phyloP scores from a whole-genome alignment of 495 filamentous ascomycete genomes.

The Annulohypoxylon moriforme region DNA sequence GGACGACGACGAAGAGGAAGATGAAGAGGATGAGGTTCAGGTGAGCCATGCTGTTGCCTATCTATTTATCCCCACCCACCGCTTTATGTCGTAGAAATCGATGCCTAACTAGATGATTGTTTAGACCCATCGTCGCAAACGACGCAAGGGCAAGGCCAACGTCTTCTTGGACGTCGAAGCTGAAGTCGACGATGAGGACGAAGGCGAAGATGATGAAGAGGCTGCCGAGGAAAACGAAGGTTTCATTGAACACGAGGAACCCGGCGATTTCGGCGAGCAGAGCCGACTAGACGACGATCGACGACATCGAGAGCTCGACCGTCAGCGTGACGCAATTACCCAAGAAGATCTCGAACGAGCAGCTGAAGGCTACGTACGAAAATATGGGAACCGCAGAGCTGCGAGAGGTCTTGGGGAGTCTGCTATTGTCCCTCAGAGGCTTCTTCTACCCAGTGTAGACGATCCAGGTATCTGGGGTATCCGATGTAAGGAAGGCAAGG shows the following conservation, averaged over 20 bases:
- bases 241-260: constrained; percentile 89
- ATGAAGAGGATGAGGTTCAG: constrained; percentile 69
- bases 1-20: constrained; percentile 63
- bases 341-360: constrained; percentile 94
- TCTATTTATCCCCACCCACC: constrained; percentile 1
- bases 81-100: constrained; percentile 18
- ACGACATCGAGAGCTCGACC: constrained; percentile 93
- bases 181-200: constrained; percentile 95
- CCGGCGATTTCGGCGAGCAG: constrained; percentile 85
- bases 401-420: constrained; percentile 63
- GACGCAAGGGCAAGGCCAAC: constrained; percentile 74
- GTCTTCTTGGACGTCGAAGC: constrained; percentile 96
- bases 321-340: constrained; percentile 83
- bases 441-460: constrained; percentile 92
- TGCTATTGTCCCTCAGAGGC: constrained; percentile 82
- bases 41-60: constrained; percentile 50
- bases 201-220: constrained; percentile 85
- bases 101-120: constrained; percentile 27
- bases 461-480: constrained; percentile 97
- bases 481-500: constrained; percentile 93
- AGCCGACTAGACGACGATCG: constrained; percentile 88
- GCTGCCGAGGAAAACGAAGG: constrained; percentile 86
- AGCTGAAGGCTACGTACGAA: constrained; percentile 83
- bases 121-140: constrained; percentile 78
- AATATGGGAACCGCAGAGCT: constrained; percentile 72